A percentile compares a stretch with the other conserved stretches of the same genome.
Evolutionary conservation across 2,329 filamentous ascomycete genomes (phyloP).

Genomic region (Ceratocystis harringtonii): DNA sequence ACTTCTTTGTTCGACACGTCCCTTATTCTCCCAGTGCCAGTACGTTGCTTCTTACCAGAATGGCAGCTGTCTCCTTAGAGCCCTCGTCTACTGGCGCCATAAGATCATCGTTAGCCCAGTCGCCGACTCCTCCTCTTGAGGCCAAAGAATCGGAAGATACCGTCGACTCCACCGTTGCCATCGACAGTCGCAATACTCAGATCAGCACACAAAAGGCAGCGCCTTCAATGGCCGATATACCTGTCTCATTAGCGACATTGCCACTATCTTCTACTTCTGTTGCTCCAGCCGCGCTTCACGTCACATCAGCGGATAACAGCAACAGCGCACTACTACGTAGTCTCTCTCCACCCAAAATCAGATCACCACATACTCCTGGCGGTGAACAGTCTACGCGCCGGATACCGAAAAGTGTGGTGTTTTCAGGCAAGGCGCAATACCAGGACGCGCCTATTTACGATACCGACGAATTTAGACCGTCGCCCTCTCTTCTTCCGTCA

Average conservation of each 20-base stretch:
- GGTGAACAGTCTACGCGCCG: conserved; percentile 31
- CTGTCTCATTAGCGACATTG: neutral
- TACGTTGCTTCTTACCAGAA: neutral
- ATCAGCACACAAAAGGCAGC: conserved; percentile 19
- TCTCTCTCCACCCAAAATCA: conserved; percentile 36
- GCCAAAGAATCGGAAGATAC: conserved; percentile 26
- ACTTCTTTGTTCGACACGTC: neutral
- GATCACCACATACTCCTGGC: conserved; percentile 29
- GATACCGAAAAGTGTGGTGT: conserved; percentile 40
- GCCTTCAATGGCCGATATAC: neutral
- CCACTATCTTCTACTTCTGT: neutral
- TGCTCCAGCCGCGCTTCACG: neutral
- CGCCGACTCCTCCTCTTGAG: conserved; percentile 52
- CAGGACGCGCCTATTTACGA: conserved; percentile 37
- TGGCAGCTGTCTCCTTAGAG: conserved; percentile 8
- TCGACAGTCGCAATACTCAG: conserved; percentile 28
- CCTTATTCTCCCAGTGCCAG: neutral
- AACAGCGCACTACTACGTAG: neutral
- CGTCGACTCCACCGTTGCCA: conserved; percentile 25
- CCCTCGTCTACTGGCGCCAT: neutral
- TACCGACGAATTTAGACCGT: conserved; percentile 22
- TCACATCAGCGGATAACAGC: neutral
- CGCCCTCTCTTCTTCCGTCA: conserved; percentile 14
- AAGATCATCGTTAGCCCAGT: conserved; percentile 40
- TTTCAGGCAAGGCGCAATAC: conserved; percentile 42